A percentile compares a stretch with the other conserved stretches of the same genome.
Evolutionary conservation across 2,329 filamentous ascomycete genomes (phyloP).

Genomic region (Sphaerulina populicola): DNA sequence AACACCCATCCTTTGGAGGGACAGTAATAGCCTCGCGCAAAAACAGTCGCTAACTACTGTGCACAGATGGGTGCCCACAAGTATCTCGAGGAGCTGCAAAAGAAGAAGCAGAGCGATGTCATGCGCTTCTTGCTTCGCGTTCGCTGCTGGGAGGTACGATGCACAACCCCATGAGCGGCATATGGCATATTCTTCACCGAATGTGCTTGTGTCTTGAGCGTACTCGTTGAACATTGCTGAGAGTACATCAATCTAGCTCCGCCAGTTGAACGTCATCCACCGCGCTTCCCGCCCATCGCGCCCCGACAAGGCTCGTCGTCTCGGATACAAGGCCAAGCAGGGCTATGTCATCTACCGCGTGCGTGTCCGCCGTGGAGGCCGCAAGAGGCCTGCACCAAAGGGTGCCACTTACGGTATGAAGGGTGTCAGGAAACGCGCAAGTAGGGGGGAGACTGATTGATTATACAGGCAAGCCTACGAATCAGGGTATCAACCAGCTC

Average conservation of each 20-base stretch:
- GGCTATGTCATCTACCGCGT: slow-evolving; percentile 99
- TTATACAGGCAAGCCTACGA: slow-evolving; percentile 90
- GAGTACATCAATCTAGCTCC: slow-evolving; percentile 99
- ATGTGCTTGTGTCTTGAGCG: slow-evolving; percentile 42
- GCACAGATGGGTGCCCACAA: slow-evolving; percentile 96
- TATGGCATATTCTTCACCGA: slow-evolving; percentile 18
- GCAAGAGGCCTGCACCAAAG: slow-evolving; percentile 94
- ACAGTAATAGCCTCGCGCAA: slow-evolving; percentile 1
- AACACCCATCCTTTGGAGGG: not conserved
- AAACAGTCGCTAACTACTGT: slow-evolving; percentile 16
- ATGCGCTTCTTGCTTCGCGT: slow-evolving; percentile 99
- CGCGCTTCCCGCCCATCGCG: slow-evolving; percentile 95
- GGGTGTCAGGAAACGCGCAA: slow-evolving; percentile 1
- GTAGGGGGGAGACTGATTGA: slow-evolving; percentile 22
- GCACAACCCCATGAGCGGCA: slow-evolving; percentile 29
- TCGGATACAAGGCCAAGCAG: slow-evolving; percentile 99
- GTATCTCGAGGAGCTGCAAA: slow-evolving; percentile 99
- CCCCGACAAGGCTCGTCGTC: slow-evolving; percentile 98
- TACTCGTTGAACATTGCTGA: slow-evolving; percentile 99
- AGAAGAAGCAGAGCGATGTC: slow-evolving; percentile 99
- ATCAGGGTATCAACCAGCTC: slow-evolving; percentile 99
- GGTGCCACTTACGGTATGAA: slow-evolving; percentile 94
- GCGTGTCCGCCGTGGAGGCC: slow-evolving; percentile 95
- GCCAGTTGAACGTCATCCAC: slow-evolving; percentile 99
- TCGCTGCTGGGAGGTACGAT: slow-evolving; percentile 95